phyloP scores from a whole-genome alignment of 164 flowering plant species.

The Piper betle region DNA sequence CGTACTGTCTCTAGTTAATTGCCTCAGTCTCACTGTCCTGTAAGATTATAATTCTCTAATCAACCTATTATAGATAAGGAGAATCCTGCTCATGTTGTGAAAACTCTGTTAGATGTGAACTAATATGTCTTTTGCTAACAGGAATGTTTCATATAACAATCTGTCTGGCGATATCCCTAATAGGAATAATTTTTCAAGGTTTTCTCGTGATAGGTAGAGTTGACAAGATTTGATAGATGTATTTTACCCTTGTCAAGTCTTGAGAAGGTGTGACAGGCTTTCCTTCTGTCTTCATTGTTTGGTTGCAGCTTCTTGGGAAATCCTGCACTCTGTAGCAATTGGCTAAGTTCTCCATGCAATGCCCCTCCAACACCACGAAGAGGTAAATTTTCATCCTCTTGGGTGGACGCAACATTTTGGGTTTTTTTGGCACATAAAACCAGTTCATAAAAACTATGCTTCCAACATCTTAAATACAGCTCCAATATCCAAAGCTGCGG shows the following conservation, averaged over 20 bases:
- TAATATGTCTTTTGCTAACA: slow-evolving; percentile 14
- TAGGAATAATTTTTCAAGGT: slow-evolving; percentile 78
- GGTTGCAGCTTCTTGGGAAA: slow-evolving; percentile 67
- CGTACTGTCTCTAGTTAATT: slow-evolving; percentile 36
- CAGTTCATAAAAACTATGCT: neutral
- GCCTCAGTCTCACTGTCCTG: slow-evolving; percentile 64
- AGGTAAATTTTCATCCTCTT: slow-evolving; percentile 31
- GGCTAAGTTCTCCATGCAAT: slow-evolving; percentile 61
- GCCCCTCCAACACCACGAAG: slow-evolving; percentile 37
- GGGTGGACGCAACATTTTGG: neutral
- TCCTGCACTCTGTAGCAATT: slow-evolving; percentile 74
- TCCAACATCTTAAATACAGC: slow-evolving; percentile 30
- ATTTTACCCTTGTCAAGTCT: neutral
- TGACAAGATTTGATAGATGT: neutral
- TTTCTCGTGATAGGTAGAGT: slow-evolving; percentile 57
- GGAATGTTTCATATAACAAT: slow-evolving; percentile 86
- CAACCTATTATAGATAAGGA: neutral
- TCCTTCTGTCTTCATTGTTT: neutral
- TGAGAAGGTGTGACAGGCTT: neutral
- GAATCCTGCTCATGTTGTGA: neutral
- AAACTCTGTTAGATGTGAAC: neutral
- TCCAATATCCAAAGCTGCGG: slow-evolving; percentile 82
- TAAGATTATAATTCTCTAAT: slow-evolving; percentile 19
- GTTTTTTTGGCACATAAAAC: neutral
- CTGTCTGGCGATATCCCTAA: slow-evolving; percentile 66